Base-by-base conservation (phyloP, 2,329 filamentous ascomycete species). In the Pochonia chlamydosporia region DNA sequence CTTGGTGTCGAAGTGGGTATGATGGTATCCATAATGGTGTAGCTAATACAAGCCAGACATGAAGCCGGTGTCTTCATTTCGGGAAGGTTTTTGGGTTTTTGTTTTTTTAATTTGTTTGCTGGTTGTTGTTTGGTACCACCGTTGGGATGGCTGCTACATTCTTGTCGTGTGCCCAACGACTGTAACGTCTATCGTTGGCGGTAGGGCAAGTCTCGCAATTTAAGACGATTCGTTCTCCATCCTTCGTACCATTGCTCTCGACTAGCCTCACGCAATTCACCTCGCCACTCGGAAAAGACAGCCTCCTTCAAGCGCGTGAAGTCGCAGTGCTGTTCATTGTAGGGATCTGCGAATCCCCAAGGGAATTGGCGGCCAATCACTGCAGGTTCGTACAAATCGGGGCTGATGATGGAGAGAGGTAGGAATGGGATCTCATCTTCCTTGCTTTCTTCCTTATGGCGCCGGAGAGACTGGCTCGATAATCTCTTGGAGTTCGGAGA, bases 331-430 rank as follows among this genome's bases (percentile, higher is more conserved):
- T 87, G 81, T 25, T 84, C 76, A 59, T 97, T 85, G 72, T 93
- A 91, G 1, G 93, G 93, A 61, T 97, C 89, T 4, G 93, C 93
- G 57, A 96, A 95, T 6, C 93, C 93, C 93, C 93, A 99, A 0
- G 93, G 88, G 64, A 97, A 99, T 54, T 85, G 84, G 50, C 93
- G 87, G 40, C 93, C 93, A 50, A 95, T 71, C 14, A 87, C 74
- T 26, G 78, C 80, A 8, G 85, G 84, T 59, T 95, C 88, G 68
- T 97, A 95, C 36, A 88, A 79, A 64, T 99, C 93, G 0, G 93
- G 93, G 52, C 89, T 96, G 63, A 99, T 86, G 63, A 96, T 88
- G 35, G 90, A 96, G 61, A 97, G 82, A 1, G 93, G 93, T 23
- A 96, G 72, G 63, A 89, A 86, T 0, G 88, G 88, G 10, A 71